phyloP scores from a whole-genome alignment of 1,284 basidiomycete genomes.

The Mrakiaceae sp. region DNA sequence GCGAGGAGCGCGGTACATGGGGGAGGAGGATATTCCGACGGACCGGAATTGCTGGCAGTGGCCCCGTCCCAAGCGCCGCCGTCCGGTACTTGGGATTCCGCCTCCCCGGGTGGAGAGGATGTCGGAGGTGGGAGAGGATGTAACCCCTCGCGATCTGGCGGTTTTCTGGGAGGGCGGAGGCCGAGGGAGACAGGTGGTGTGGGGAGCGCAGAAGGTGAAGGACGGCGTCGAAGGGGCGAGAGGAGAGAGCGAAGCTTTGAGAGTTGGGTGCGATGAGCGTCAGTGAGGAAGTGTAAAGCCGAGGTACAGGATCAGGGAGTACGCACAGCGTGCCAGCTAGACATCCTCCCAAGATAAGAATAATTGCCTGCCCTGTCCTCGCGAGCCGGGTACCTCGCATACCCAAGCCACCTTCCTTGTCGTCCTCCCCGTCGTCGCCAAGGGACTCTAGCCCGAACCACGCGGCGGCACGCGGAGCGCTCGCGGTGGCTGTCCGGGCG shows the following conservation, averaged over 20 bases:
- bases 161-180: neutral
- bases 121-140: slow-evolving; percentile 4
- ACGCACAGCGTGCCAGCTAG: slow-evolving; percentile 12
- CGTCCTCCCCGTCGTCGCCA: neutral
- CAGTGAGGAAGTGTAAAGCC: neutral
- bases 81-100: neutral
- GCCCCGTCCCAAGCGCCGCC: neutral
- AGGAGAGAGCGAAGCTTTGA: slow-evolving; percentile 7
- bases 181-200: neutral
- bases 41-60: slow-evolving; percentile 9
- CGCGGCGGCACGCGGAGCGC: neutral
- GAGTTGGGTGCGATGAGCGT: neutral
- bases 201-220: slow-evolving; percentile 11
- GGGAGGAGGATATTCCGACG: no score
- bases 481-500: neutral
- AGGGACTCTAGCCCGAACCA: slow-evolving; percentile 12
- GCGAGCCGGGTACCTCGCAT: slow-evolving; percentile 5
- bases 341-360: slow-evolving; percentile 9
- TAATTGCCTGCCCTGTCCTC: slow-evolving; percentile 3
- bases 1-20: no score
- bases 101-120: neutral
- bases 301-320: no score
- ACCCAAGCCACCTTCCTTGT: slow-evolving; percentile 7
- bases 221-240: slow-evolving; percentile 15
- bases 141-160: neutral